Percentiles rank a stretch among this genome's conserved stretches.
Evolutionary conservation across 192 early-diverging fungal genomes (phyloP).

Genomic region (Ambispora gerdemannii): DNA sequence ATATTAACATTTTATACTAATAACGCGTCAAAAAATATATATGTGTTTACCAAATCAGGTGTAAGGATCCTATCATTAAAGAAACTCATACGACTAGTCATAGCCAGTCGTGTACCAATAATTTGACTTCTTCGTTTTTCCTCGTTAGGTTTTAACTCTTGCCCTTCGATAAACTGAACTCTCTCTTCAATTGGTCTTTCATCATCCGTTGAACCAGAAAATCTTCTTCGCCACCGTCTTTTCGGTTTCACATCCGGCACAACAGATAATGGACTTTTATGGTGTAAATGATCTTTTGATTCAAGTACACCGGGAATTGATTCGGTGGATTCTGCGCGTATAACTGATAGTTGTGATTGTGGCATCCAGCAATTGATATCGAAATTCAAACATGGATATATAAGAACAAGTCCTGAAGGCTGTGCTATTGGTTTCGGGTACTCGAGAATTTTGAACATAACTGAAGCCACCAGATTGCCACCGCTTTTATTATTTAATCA

Average conservation of each 20-base stretch:
- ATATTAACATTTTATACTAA: neutral
- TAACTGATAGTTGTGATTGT: constrained; percentile 51
- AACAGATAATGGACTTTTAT: constrained; percentile 62
- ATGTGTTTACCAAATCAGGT: constrained; percentile 62
- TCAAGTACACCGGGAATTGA: constrained; percentile 40
- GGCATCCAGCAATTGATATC: constrained; percentile 94
- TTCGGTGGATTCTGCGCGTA: constrained; percentile 57
- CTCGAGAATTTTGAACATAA: constrained; percentile 79
- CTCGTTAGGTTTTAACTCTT: constrained; percentile 32
- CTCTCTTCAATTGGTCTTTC: constrained; percentile 35
- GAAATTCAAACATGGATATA: constrained; percentile 90
- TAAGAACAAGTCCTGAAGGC: constrained; percentile 76
- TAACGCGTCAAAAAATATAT: neutral
- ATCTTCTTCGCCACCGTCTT: constrained; percentile 37
- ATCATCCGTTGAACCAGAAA: constrained; percentile 14
- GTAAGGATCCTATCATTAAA: constrained; percentile 86
- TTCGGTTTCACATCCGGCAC: constrained; percentile 44
- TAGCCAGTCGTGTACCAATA: constrained; percentile 57
- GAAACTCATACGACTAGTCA: constrained; percentile 74
- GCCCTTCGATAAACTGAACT: constrained; percentile 39
- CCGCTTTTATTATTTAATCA: constrained; percentile 50
- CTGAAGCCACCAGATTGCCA: constrained; percentile 79
- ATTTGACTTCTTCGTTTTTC: constrained; percentile 31
- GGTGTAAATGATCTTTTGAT: constrained; percentile 64
- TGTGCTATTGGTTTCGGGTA: constrained; percentile 45